phyloP scores from a whole-genome alignment of 2,329 filamentous ascomycete genomes.

The Ophiosphaerella narmari region DNA sequence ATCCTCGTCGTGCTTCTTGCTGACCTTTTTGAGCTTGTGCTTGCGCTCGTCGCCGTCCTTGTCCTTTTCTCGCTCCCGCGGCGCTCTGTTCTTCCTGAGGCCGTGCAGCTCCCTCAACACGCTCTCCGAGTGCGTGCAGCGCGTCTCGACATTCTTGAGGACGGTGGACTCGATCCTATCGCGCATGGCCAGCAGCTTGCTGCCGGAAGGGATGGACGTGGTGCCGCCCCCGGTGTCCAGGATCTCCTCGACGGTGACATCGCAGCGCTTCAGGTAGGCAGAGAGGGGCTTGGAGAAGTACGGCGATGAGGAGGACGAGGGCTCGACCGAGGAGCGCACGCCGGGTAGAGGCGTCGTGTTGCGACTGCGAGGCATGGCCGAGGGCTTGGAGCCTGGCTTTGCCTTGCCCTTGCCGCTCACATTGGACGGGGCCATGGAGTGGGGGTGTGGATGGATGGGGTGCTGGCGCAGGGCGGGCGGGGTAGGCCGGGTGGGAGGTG shows the following conservation, averaged over 20 bases:
- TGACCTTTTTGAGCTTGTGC: constrained; percentile 60
- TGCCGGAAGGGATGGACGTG: constrained; percentile 60
- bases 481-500: constrained; percentile 5
- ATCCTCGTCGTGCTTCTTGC: constrained; percentile 76
- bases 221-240: constrained; percentile 66
- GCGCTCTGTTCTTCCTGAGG: constrained; percentile 64
- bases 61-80: constrained; percentile 58
- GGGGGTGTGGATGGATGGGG: constrained; percentile 4
- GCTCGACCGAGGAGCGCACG: constrained; percentile 53
- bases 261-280: constrained; percentile 61
- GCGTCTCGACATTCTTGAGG: constrained; percentile 50
- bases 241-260: constrained; percentile 70
- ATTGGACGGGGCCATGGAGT: constrained; percentile 37
- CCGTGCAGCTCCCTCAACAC: constrained; percentile 73
- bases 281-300: constrained; percentile 65
- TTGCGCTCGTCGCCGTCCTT: constrained; percentile 55
- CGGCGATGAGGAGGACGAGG: constrained; percentile 48
- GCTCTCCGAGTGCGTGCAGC: constrained; percentile 70
- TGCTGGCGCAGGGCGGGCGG: constrained; percentile 11
- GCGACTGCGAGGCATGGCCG: constrained; percentile 61
- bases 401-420: constrained; percentile 58
- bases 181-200: constrained; percentile 66
- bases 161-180: constrained; percentile 66
- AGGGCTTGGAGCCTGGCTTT: constrained; percentile 45
- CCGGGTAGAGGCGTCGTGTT: constrained; percentile 74